phyloP scores from a whole-genome alignment of 2,329 filamentous ascomycete genomes.

The Sporothrix schenckii region DNA sequence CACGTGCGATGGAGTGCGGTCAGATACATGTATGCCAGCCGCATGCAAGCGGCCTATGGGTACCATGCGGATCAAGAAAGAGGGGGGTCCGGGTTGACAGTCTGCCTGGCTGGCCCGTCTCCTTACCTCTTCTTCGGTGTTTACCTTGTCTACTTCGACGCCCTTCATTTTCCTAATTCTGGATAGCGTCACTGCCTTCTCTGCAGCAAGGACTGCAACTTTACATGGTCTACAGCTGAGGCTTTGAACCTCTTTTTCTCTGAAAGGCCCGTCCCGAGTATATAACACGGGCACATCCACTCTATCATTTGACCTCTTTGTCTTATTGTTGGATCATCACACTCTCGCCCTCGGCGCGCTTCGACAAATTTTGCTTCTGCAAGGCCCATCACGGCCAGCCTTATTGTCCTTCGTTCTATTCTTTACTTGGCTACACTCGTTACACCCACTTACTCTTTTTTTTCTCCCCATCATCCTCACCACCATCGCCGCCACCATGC shows the following conservation, averaged over 20 bases:
- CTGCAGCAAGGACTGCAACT: constrained; percentile 11
- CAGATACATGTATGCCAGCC: constrained; percentile 18
- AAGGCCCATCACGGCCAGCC: constrained; percentile 14
- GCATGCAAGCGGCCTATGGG: constrained; percentile 1
- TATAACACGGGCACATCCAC: constrained; percentile 27
- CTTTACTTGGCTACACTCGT: constrained; percentile 21
- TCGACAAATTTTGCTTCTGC: background rate
- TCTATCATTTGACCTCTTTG: constrained; percentile 5
- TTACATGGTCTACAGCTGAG: background rate
- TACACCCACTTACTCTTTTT: background rate
- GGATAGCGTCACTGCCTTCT: constrained; percentile 17
- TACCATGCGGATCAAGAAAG: background rate
- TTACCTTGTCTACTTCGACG: background rate
- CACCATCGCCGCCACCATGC: constrained; percentile 20
- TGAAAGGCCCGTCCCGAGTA: constrained; percentile 19
- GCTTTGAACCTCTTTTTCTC: too few relatives aligned
- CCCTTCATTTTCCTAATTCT: constrained; percentile 8
- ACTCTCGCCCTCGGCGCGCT: background rate
- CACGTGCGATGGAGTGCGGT: constrained; percentile 28
- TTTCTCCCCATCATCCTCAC: background rate
- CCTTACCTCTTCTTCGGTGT: background rate
- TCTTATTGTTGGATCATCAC: constrained; percentile 8
- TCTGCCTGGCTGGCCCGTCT: background rate
- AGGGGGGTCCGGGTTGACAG: background rate
- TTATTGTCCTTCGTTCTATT: constrained; percentile 18